Evolutionary conservation across 495 filamentous ascomycete species (phyloP), one percentile per base, ranked within the genome.

Genomic region (Penicillium alfredii): DNA sequence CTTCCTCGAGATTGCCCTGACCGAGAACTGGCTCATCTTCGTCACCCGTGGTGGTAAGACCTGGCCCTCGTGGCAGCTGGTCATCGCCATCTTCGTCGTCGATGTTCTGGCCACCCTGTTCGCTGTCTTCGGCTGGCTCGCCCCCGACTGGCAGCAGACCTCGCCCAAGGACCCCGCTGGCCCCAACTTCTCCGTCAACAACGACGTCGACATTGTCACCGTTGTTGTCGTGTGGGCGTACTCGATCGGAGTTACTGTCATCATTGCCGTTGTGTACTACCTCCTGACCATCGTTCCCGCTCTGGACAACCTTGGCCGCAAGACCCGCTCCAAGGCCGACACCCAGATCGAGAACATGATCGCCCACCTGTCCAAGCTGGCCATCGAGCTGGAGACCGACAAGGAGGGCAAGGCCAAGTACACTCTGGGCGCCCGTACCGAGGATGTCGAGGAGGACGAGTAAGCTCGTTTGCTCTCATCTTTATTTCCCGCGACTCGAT

Each of bases 271-370:
- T 46, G 73, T 83, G 53, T 87, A 88, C 71, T 83, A 76, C 66
- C 53, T 82, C 51, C 72, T 88, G 57, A 82, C 80, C 66, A 64
- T 72, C 51, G 73, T 84, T 52, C 62, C 69, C 31, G 75, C 63
- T 63, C 73, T 87, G 35, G 76, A 84, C 69, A 81, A 86, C 64
- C 79, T 88, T 42, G 84, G 84, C 56, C 80, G 84, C 60, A 81
- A 82, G 76, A 81, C 78, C 71, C 77, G 84, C 56, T 79, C 71
- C 58, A 71, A 69, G 47, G 74, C 76, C 47, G 82, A 88, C 60
- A 83, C 81, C 55, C 69, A 80, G 56, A 81, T 87, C 64, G 84
- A 88, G 80, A 86, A 88, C 68, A 80, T 85, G 63, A 72, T 88
- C 54, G 73, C 70, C 26, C 79, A 82, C 58, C 67, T 88, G 29